phyloP scores from a whole-genome alignment of 2,329 filamentous ascomycete genomes.

The Penicillium olsonii region DNA sequence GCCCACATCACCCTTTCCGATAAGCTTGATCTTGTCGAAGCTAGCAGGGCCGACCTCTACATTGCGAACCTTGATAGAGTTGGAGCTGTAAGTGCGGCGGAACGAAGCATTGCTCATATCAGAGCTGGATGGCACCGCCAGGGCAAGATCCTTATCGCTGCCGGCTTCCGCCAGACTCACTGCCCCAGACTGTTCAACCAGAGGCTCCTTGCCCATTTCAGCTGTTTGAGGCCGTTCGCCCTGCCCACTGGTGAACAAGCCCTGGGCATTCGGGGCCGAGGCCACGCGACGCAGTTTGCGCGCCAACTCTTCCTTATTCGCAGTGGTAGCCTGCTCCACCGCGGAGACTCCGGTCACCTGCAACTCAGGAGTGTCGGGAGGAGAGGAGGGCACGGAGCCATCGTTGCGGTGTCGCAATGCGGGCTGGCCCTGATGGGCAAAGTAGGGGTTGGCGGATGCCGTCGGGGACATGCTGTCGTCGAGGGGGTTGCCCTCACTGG shows the following conservation, averaged over 20 bases:
- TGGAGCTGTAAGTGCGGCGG: conserved; percentile 94
- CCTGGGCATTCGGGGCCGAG: conserved; percentile 95
- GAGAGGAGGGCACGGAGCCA: conserved; percentile 86
- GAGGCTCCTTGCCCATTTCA: conserved; percentile 80
- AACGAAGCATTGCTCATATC: conserved; percentile 71
- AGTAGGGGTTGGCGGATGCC: conserved; percentile 94
- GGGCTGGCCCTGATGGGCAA: conserved; percentile 92
- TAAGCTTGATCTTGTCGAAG: conserved; percentile 99
- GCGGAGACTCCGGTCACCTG: conserved; percentile 70
- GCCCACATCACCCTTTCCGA: conserved; percentile 97
- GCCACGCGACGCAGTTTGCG: conserved; percentile 90
- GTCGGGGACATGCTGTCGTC: conserved; percentile 90
- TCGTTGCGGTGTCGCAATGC: conserved; percentile 93
- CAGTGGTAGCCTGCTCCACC: conserved; percentile 67
- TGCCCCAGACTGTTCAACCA: conserved; percentile 59
- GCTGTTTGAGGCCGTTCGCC: conserved; percentile 77
- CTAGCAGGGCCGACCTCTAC: conserved; percentile 94
- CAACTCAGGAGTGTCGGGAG: conserved; percentile 82
- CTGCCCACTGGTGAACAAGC: conserved; percentile 70
- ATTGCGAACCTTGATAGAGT: conserved; percentile 97
- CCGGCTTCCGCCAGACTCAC: conserved; percentile 56
- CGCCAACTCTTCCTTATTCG: conserved; percentile 90
- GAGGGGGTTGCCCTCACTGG: conserved; percentile 86
- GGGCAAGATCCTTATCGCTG: conserved; percentile 27
- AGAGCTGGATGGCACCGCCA: conserved; percentile 44